phyloP scores from a whole-genome alignment of 2,329 filamentous ascomycete species.

The Xylaria sp. region DNA sequence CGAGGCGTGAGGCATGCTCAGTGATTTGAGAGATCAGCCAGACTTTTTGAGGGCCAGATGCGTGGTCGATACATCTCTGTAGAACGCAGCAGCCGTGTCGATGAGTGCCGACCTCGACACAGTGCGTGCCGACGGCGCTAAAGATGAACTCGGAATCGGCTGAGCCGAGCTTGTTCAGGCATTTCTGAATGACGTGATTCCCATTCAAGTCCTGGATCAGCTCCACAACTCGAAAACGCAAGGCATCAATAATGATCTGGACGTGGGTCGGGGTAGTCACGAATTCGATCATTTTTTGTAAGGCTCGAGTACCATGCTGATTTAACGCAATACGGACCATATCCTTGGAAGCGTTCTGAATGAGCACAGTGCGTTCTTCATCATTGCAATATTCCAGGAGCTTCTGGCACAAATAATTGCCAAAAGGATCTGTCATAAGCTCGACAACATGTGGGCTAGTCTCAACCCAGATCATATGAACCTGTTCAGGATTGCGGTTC shows the following conservation, averaged over 20 bases:
- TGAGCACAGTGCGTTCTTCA: conserved; percentile 91
- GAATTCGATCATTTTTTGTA: conserved; percentile 99
- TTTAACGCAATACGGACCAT: conserved; percentile 96
- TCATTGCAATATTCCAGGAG: conserved; percentile 94
- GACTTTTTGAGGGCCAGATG: conserved; percentile 87
- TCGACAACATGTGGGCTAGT: conserved; percentile 94
- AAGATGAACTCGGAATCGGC: conserved; percentile 96
- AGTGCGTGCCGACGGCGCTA: conserved; percentile 87
- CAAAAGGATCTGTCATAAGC: conserved; percentile 98
- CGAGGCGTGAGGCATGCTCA: conserved; percentile 84
- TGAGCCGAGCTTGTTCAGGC: conserved; percentile 89
- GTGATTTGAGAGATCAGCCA: conserved; percentile 90
- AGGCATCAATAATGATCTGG: conserved; percentile 84
- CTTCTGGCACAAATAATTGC: conserved; percentile 99
- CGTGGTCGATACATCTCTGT: conserved; percentile 98
- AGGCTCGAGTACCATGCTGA: conserved; percentile 93
- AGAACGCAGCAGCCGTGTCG: conserved; percentile 98
- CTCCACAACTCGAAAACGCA: conserved; percentile 86
- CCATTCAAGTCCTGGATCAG: conserved; percentile 98
- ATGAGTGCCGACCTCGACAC: conserved; percentile 92
- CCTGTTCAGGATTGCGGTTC: conserved; percentile 82
- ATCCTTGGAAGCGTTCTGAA: conserved; percentile 86
- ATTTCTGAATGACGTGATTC: conserved; percentile 99
- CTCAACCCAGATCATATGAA: conserved; percentile 94
- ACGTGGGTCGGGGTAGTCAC: conserved; percentile 88